Evolutionary conservation across 352 stramenopile genomes (phyloP).

Genomic region (Pythium aquatile): DNA sequence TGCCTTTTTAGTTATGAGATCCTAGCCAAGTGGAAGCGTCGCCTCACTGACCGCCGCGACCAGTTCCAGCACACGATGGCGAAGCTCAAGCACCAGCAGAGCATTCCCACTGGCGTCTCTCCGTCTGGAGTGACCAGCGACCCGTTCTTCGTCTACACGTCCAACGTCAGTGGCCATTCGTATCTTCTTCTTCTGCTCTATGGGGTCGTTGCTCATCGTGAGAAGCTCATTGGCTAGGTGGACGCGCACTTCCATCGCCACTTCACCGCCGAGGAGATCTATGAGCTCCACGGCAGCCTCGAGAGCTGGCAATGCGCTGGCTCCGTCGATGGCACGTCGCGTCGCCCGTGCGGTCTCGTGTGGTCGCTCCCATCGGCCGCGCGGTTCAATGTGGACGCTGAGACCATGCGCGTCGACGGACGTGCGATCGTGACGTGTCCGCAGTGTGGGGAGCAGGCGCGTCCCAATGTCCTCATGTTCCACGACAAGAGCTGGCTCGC

Average conservation of each 20-base stretch:
- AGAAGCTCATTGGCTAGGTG: slow-evolving; percentile 38
- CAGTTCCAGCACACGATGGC: slow-evolving; percentile 43
- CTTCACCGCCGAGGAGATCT: slow-evolving; percentile 75
- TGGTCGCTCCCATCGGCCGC: slow-evolving; percentile 57
- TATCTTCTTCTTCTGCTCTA: not conserved
- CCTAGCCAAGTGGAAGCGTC: slow-evolving; percentile 54
- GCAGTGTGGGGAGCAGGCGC: slow-evolving; percentile 57
- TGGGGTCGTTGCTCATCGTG: not conserved
- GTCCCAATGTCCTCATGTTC: slow-evolving; percentile 92
- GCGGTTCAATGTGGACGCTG: slow-evolving; percentile 60
- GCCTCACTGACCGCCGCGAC: slow-evolving; percentile 16
- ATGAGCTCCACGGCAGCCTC: slow-evolving; percentile 88
- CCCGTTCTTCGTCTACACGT: slow-evolving; percentile 92
- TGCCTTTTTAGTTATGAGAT: slow-evolving; percentile 45
- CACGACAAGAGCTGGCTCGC: slow-evolving; percentile 83
- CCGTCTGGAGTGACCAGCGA: slow-evolving; percentile 40
- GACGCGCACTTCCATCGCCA: slow-evolving; percentile 85
- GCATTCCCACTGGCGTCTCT: slow-evolving; percentile 32
- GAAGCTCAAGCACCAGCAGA: slow-evolving; percentile 30
- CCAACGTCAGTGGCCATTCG: slow-evolving; percentile 61
- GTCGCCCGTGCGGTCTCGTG: slow-evolving; percentile 40
- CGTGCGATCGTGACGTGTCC: slow-evolving; percentile 38
- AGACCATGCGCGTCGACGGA: slow-evolving; percentile 63
- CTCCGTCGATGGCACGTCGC: slow-evolving; percentile 33
- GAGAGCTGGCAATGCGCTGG: slow-evolving; percentile 79